Conservation (phyloP, 176 grass and related monocot genomes). For the Zoysia japonica region DNA sequence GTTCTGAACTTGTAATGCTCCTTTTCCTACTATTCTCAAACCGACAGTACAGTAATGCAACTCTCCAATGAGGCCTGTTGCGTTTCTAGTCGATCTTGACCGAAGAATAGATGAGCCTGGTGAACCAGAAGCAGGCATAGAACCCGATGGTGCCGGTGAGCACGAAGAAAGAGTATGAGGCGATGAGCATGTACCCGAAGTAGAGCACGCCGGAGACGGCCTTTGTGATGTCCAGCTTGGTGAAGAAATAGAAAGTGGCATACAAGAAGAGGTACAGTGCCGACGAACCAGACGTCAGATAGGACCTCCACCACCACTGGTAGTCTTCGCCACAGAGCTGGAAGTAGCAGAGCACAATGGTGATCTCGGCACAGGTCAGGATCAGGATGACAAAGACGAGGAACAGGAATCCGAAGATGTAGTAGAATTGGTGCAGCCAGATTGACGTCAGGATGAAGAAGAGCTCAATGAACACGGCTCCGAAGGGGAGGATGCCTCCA, state of each 20-base stretch:
- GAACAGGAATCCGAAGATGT: conserved; percentile 95
- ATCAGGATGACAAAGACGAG: conserved; percentile 78
- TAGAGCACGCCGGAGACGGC: conserved; percentile 70
- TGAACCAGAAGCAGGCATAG: conserved; percentile 84
- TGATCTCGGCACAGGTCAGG: conserved; percentile 80
- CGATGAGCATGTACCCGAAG: conserved; percentile 93
- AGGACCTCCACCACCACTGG: conserved; percentile 90
- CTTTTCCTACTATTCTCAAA: conserved; percentile 15
- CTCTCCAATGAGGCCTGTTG: background rate
- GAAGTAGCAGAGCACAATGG: conserved; percentile 92
- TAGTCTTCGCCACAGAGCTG: conserved; percentile 95
- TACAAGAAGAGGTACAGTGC: conserved; percentile 84
- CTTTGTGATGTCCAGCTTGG: conserved; percentile 88
- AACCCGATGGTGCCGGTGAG: conserved; percentile 86
- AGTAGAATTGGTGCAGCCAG: conserved; percentile 94
- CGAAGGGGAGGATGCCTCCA: conserved; percentile 91
- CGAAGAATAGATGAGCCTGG: conserved; percentile 83
- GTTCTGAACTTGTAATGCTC: conserved; percentile 9
- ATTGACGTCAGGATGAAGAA: conserved; percentile 99
- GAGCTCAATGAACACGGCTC: conserved; percentile 89
- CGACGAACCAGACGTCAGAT: conserved; percentile 80
- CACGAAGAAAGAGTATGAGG: conserved; percentile 85
- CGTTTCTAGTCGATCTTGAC: conserved; percentile 79
- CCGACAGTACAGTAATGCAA: conserved; percentile 10
- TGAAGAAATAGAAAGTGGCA: conserved; percentile 87